Percentiles rank a stretch among this genome's conserved stretches.
Evolutionary conservation across 2,329 filamentous ascomycete genomes (phyloP).

Genomic region (Pseudogymnoascus sp.): DNA sequence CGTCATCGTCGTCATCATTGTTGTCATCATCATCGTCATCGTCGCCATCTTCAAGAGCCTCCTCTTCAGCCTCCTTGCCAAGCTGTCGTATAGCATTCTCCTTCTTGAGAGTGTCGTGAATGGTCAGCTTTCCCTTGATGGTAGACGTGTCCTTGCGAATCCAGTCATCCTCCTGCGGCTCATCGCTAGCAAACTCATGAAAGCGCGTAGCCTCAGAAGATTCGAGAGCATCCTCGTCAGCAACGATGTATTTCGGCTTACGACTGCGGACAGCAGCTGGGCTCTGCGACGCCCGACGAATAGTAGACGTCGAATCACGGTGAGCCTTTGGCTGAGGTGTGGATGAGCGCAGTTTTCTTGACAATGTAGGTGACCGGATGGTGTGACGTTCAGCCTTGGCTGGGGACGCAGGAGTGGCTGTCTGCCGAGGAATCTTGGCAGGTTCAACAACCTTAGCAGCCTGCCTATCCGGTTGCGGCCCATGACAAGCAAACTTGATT

Average conservation of each 20-base stretch:
- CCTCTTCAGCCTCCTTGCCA: slow-evolving; percentile 84
- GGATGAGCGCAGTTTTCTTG: slow-evolving; percentile 20
- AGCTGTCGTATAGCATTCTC: slow-evolving; percentile 82
- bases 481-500: slow-evolving; percentile 70
- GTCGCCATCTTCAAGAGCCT: slow-evolving; percentile 67
- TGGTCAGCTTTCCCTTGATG: slow-evolving; percentile 64
- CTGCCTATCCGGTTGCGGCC: slow-evolving; percentile 32
- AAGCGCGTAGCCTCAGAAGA: slow-evolving; percentile 53
- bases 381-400: slow-evolving; percentile 15
- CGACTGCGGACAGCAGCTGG: slow-evolving; percentile 31
- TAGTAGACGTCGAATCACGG: slow-evolving; percentile 20
- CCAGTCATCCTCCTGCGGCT: slow-evolving; percentile 83
- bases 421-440: slow-evolving; percentile 6
- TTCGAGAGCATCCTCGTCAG: slow-evolving; percentile 22
- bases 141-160: slow-evolving; percentile 59
- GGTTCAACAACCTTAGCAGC: slow-evolving; percentile 10
- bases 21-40: slow-evolving; percentile 39
- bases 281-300: slow-evolving; percentile 31
- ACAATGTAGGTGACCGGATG: slow-evolving; percentile 22
- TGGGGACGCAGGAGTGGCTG: slow-evolving; percentile 12
- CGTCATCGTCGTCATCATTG: slow-evolving; percentile 35
- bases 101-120: slow-evolving; percentile 81
- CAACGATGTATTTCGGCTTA: slow-evolving; percentile 26
- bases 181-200: slow-evolving; percentile 84
- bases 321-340: slow-evolving; percentile 13